Base-by-base conservation (phyloP, 257 asterid genomes). In the Solanum sitiens region DNA sequence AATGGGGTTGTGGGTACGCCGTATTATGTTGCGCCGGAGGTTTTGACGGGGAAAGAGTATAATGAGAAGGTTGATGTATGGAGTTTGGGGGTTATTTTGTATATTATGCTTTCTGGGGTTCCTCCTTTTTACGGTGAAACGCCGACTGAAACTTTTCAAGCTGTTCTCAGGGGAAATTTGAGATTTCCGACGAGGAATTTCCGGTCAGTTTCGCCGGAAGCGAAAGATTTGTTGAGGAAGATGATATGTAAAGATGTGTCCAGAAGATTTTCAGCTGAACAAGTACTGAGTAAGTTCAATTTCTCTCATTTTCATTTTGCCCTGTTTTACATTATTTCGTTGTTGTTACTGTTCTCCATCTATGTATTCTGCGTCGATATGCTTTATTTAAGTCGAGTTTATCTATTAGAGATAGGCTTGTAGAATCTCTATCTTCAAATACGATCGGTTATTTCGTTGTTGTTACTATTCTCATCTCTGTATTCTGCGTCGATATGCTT, bases 21-120 rank as follows among this genome's bases (percentile, higher is more conserved):
- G 94, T 92, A 92, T 88, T 94, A 94, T 8, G 93, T 94, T 8
- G 95, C 96, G 8, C 95, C 95, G 0, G 96, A 94, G 85, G 94
- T 94, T 7, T 39, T 94, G 16, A 61, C 89, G 1, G 95, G 95
- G 6, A 86, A 88, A 27, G 92, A 89, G 30, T 94, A 94, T 87
- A 87, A 86, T 23, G 95, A 94, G 84, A 94, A 92, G 35, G 93
- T 93, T 2, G 96, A 94, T 37, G 91, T 94, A 83, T 94, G 96
- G 95, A 94, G 96, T 93, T 18, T 0, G 0, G 83, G 83, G 0
- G 83, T 74, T 39, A 39, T 74, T 74, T 23, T 74, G 33, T 74
- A 92, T 88, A 89, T 93, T 89, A 88, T 93, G 94, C 84, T 92
- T 61, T 73, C 94, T 16, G 94, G 95, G 86, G 85, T 90, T 84